These are phyloP conservation scores for Laburnicola sp. DNA, from an alignment of 2,329 filamentous ascomycete genomes.

Conservation along the genomic window DNA sequence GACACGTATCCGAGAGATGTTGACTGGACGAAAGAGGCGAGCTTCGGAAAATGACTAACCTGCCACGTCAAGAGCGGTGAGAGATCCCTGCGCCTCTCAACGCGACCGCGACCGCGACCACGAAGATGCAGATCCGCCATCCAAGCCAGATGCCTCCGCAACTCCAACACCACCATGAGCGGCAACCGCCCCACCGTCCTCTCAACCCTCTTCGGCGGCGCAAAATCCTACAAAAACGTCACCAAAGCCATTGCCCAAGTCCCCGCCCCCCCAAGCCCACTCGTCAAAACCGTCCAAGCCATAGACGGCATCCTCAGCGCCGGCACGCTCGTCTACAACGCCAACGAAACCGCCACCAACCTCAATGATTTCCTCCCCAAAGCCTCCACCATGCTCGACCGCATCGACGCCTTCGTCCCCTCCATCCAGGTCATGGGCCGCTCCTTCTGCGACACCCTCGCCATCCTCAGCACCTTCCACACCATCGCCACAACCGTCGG, in stretches of 20 bases:
- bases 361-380: constrained; percentile 10
- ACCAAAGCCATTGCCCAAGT: not conserved
- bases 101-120: too few relatives aligned
- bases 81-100: too few relatives aligned
- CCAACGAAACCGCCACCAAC: constrained; percentile 3
- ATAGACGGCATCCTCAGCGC: constrained; percentile 5
- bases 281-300: constrained; percentile 9
- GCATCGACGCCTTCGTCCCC: constrained; percentile 7
- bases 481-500: constrained; percentile 6
- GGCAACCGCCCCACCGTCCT: not conserved
- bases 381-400: constrained; percentile 4
- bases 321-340: constrained; percentile 6
- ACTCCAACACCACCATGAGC: constrained; percentile 2
- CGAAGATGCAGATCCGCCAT: too few relatives aligned
- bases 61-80: too few relatives aligned
- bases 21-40: too few relatives aligned
- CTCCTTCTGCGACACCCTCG: constrained; percentile 9
- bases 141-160: too few relatives aligned
- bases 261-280: too few relatives aligned
- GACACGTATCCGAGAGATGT: too few relatives aligned
- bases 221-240: constrained; percentile 2
- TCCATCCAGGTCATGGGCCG: constrained; percentile 9
- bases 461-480: constrained; percentile 5
- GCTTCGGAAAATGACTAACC: too few relatives aligned
- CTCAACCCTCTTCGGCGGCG: not conserved